phyloP scores from a whole-genome alignment of 768 basidiomycete species.

The Cantharellus cinnabarinus region DNA sequence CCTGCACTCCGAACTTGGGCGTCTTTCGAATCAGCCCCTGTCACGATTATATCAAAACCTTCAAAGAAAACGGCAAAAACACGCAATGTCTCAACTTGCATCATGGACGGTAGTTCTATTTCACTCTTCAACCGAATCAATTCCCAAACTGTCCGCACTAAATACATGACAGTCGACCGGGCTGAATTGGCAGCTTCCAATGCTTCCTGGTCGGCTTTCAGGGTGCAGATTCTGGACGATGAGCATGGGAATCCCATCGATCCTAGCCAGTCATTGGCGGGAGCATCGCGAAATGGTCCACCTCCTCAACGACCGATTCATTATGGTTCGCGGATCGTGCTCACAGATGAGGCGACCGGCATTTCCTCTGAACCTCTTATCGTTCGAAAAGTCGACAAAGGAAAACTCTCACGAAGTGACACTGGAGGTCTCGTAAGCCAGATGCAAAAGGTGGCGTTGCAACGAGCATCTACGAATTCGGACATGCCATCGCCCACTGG shows the following conservation, averaged over 20 bases:
- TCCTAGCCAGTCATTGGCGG: background rate
- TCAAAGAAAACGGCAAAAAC: constrained; percentile 95
- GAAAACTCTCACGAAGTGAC: constrained; percentile 66
- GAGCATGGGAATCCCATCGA: background rate
- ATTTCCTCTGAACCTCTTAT: constrained; percentile 70
- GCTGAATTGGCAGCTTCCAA: constrained; percentile 75
- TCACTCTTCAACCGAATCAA: constrained; percentile 93
- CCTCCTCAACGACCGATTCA: constrained; percentile 54
- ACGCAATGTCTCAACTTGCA: constrained; percentile 77
- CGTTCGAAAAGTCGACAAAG: constrained; percentile 86
- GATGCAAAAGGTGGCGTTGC: constrained; percentile 89
- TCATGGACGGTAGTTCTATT: constrained; percentile 73
- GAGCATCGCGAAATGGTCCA: constrained; percentile 1
- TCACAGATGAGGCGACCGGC: constrained; percentile 70
- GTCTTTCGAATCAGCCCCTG: constrained; percentile 76
- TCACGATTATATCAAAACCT: constrained; percentile 91
- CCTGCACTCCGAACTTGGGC: constrained; percentile 33
- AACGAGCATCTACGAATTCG: constrained; percentile 36
- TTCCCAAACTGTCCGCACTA: constrained; percentile 88
- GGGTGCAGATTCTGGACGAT: constrained; percentile 56
- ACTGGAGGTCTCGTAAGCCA: constrained; percentile 76
- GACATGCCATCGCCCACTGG: constrained; percentile 30
- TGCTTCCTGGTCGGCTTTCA: constrained; percentile 84
- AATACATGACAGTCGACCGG: constrained; percentile 88
- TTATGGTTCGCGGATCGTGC: constrained; percentile 74